These are phyloP conservation scores for Periglandula ipomoeae DNA, from an alignment of 2,329 filamentous ascomycete genomes.

Conservation along the genomic window DNA sequence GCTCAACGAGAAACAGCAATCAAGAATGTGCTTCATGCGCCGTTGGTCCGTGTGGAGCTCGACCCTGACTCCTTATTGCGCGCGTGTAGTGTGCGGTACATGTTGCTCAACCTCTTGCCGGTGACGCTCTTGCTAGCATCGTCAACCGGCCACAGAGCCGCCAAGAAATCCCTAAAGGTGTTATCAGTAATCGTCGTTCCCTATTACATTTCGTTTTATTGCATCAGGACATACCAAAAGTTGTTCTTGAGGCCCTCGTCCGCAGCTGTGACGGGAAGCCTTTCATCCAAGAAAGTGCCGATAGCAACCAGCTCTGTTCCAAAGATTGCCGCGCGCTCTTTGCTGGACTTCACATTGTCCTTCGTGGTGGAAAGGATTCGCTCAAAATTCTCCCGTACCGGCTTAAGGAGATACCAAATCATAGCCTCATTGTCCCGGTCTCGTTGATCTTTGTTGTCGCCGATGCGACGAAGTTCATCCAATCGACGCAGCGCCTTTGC, in stretches of 20 bases:
- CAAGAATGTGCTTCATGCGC: conserved; percentile 12
- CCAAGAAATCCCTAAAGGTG: conserved; percentile 33
- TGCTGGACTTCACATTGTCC: conserved; percentile 52
- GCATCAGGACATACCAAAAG: conserved; percentile 34
- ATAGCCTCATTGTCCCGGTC: conserved; percentile 35
- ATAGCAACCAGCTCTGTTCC: conserved; percentile 52
- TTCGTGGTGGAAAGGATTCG: conserved; percentile 52
- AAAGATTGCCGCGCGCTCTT: conserved; percentile 51
- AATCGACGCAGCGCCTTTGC: conserved; percentile 31
- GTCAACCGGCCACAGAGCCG: conserved; percentile 37
- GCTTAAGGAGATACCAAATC: conserved; percentile 43
- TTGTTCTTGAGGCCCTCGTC: conserved; percentile 36
- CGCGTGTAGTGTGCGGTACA: conserved; percentile 32
- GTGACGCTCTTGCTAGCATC: conserved; percentile 34
- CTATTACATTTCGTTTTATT: too few relatives aligned
- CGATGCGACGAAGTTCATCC: conserved; percentile 35
- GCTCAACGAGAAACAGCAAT: neutral
- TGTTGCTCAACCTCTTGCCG: conserved; percentile 33
- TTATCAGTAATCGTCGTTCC: conserved; percentile 12
- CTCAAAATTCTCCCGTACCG: conserved; percentile 51
- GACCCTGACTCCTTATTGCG: conserved; percentile 23
- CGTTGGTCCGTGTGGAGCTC: conserved; percentile 22
- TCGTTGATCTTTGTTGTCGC: conserved; percentile 41
- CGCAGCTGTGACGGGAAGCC: conserved; percentile 30
- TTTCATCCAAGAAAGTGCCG: conserved; percentile 50